Conservation (phyloP, 2,329 filamentous ascomycete genomes). For the Colletotrichum sp. region DNA sequence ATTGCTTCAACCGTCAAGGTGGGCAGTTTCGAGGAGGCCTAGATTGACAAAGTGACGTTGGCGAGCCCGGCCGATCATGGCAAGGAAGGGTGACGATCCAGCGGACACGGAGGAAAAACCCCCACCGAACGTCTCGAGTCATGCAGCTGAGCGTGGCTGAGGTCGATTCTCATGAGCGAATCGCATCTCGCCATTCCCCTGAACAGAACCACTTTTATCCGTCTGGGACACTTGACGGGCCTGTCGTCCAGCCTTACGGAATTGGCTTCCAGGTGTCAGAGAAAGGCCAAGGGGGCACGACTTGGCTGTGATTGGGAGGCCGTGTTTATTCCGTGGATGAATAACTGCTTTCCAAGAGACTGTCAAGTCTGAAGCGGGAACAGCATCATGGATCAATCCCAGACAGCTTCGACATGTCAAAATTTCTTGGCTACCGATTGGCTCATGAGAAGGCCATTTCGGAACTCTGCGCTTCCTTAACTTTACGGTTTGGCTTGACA, state of each 20-base stretch:
- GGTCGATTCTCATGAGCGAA: conserved; percentile 7
- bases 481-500: background rate
- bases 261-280: background rate
- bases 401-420: background rate
- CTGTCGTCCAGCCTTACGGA: background rate
- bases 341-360: background rate
- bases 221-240: background rate
- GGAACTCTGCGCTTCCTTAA: background rate
- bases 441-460: background rate
- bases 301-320: background rate
- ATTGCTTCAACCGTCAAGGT: background rate
- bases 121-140: background rate
- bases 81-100: background rate
- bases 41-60: background rate
- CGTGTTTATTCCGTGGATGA: background rate
- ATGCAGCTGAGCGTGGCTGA: conserved; percentile 6
- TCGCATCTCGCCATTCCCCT: background rate
- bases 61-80: background rate
- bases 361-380: background rate
- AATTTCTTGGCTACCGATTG: conserved; percentile 2
- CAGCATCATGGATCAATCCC: background rate
- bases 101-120: background rate
- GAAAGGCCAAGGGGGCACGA: background rate
- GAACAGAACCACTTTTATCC: background rate
- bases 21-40: background rate